Evolutionary conservation across 2,329 filamentous ascomycete species (phyloP), one percentile per base, ranked within the genome.

Genomic region (Colletotrichum magnum): DNA sequence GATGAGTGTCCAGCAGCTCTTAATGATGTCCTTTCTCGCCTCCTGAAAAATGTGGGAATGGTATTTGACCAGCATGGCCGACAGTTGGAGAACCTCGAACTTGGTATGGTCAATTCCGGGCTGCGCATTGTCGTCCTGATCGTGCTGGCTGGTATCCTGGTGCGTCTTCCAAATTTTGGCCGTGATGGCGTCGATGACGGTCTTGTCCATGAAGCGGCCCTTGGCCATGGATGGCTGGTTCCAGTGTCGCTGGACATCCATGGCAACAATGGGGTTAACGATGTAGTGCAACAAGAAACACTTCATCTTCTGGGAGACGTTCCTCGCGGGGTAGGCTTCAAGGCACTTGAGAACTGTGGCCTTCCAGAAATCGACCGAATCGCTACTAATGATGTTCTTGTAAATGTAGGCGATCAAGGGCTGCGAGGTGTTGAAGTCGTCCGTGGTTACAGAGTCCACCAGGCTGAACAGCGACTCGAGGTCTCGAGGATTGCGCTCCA

Each of bases 1-100:
- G 75, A 99, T 99, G 77, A 97, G 98, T 18, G 95, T 97, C 96
- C 96, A 99, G 3, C 94, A 95, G 80, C 98, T 99, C 81, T 98
- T 98, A 77, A 99, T 99, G 71, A 99, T 95, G 72, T 99, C 96
- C 80, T 99, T 99, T 45, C 97, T 91, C 2, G 94, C 92, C 75
- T 98, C 96, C 73, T 97, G 93, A 1, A 99, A 88, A 62, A 94
- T 93, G 39, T 89, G 89, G 75, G 95, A 91, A 76, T 99, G 94
- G 76, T 98, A 97, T 78, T 99, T 99, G 80, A 99, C 92, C 47
- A 99, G 86, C 84, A 99, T 90, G 0, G 96, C 95, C 6, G 96
- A 98, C 52, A 98, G 88, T 78, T 99, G 97, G 53, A 99, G 88
- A 10, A 98, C 88, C 78, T 99, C 97, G 90, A 98, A 97, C 16